Conservation (phyloP, 768 basidiomycete genomes). For the Pulveroboletus sp. region DNA sequence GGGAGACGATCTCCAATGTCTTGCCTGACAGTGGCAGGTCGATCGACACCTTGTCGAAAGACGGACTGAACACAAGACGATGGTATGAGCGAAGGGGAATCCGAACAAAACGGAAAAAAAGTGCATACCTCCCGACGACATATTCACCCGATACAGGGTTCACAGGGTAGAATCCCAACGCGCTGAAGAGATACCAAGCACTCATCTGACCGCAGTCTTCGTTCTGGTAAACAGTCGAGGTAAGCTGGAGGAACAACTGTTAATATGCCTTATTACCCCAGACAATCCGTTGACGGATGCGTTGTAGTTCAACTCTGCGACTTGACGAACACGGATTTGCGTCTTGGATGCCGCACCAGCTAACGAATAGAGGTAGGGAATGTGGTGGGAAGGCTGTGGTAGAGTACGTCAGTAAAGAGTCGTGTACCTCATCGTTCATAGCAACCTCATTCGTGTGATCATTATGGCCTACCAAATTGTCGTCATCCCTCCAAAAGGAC, state of each 20-base stretch:
- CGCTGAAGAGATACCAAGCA: conserved; percentile 81
- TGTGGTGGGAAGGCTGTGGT: conserved; percentile 74
- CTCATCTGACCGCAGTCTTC: conserved; percentile 92
- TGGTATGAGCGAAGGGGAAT: neutral
- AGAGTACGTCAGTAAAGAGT: neutral
- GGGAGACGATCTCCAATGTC: conserved; percentile 47
- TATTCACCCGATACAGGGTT: conserved; percentile 76
- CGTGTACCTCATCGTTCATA: neutral
- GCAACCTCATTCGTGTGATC: conserved; percentile 72
- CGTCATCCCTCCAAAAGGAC: neutral
- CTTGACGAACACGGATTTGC: conserved; percentile 65
- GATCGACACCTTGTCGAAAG: conserved; percentile 52
- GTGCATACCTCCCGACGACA: conserved; percentile 62
- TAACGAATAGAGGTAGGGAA: conserved; percentile 75
- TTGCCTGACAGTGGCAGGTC: conserved; percentile 40
- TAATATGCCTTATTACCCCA: conserved; percentile 45
- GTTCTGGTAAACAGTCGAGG: conserved; percentile 42
- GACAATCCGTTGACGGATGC: conserved; percentile 64
- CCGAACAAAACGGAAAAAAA: neutral
- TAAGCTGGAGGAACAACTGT: neutral
- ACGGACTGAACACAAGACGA: conserved; percentile 33
- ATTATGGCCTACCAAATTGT: conserved; percentile 53
- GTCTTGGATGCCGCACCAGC: conserved; percentile 67
- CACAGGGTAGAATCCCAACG: conserved; percentile 82
- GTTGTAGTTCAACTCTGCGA: conserved; percentile 62